These are phyloP conservation scores for Venturia nashicola DNA, from an alignment of 2,329 filamentous ascomycete genomes.

Conservation along the genomic window DNA sequence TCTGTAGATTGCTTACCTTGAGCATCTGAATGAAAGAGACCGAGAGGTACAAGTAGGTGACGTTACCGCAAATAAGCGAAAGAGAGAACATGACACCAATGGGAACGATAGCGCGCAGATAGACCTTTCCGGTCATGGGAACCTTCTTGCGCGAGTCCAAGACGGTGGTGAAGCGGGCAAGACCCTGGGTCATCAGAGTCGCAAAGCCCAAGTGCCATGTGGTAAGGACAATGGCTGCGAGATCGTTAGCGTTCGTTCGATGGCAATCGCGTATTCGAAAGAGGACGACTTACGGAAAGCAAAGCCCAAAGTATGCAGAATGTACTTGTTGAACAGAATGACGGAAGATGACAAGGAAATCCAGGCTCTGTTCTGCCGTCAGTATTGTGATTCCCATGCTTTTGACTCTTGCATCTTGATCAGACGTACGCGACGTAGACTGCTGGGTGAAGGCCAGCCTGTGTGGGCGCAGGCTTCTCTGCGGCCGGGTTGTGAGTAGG, in stretches of 20 bases:
- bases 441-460: no score
- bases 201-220: constrained; percentile 17
- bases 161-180: constrained; percentile 14
- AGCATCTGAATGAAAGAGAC: constrained; percentile 19
- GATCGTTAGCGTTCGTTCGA: constrained; percentile 1
- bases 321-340: constrained; percentile 99
- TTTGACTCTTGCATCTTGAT: no score
- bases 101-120: constrained; percentile 16
- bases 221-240: constrained; percentile 58
- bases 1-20: no score
- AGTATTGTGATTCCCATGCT: no score
- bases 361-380: no score
- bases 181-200: constrained; percentile 15
- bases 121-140: constrained; percentile 16
- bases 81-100: constrained; percentile 16
- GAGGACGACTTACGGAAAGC: no score
- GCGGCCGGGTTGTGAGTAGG: no score
- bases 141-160: constrained; percentile 16
- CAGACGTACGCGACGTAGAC: no score
- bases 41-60: constrained; percentile 16
- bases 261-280: no score
- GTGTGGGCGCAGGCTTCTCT: no score
- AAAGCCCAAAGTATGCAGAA: constrained; percentile 52
- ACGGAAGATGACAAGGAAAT: no score
- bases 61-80: constrained; percentile 15